Evolutionary conservation across 495 filamentous ascomycete genomes (phyloP).

Genomic region (Penicillium longicatenatum): DNA sequence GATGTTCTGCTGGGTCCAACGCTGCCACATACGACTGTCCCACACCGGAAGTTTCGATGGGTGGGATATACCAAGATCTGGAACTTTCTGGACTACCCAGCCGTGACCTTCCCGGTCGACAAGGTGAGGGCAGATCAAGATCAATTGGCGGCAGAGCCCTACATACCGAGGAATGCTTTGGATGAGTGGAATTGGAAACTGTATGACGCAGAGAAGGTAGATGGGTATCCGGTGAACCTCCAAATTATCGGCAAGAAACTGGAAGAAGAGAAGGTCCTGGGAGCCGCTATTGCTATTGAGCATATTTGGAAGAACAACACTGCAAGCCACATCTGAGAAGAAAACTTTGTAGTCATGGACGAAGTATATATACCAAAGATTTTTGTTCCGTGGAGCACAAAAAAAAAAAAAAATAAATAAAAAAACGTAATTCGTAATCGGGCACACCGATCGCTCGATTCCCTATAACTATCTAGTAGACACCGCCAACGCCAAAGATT

Average conservation of each 20-base stretch:
- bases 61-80: constrained; percentile 67
- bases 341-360: too few relatives aligned
- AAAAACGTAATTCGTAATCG: constrained; percentile 23
- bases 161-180: constrained; percentile 49
- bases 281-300: constrained; percentile 46
- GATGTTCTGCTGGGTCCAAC: constrained; percentile 65
- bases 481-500: constrained; percentile 28
- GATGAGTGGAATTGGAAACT: constrained; percentile 55
- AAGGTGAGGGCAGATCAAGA: constrained; percentile 51
- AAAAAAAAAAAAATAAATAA: too few relatives aligned
- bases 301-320: constrained; percentile 28
- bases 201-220: constrained; percentile 44
- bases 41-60: constrained; percentile 49
- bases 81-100: constrained; percentile 69
- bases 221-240: constrained; percentile 50
- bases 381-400: neutral
- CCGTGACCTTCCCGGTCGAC: constrained; percentile 57
- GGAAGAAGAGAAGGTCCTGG: constrained; percentile 57
- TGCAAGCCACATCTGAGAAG: neutral
- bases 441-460: constrained; percentile 9
- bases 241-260: constrained; percentile 56
- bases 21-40: constrained; percentile 48
- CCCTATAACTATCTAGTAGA: constrained; percentile 18
- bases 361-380: neutral
- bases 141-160: constrained; percentile 42